These are phyloP conservation scores for Backusella sp. DNA, from an alignment of 192 early-diverging fungal species.

Conservation along the genomic window DNA sequence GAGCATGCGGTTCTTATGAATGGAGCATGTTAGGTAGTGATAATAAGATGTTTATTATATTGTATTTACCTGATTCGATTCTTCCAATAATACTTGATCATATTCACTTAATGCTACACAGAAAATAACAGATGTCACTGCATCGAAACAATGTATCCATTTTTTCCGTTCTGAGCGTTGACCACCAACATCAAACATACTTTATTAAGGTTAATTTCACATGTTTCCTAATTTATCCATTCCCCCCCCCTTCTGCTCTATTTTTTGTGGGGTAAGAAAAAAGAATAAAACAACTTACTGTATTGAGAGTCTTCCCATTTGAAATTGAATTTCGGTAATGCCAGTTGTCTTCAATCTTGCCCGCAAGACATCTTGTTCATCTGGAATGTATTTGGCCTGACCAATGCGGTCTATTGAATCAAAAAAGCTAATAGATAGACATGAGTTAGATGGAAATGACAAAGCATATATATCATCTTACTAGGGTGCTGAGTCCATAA, in stretches of 20 bases:
- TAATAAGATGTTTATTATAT: not conserved
- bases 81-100: constrained; percentile 82
- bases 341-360: constrained; percentile 97
- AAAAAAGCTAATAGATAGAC: constrained; percentile 74
- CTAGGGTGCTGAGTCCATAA: constrained; percentile 82
- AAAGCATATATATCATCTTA: constrained; percentile 12
- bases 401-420: constrained; percentile 87
- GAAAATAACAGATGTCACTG: constrained; percentile 84
- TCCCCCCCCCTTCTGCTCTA: no score
- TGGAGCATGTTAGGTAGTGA: constrained; percentile 2
- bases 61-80: constrained; percentile 42
- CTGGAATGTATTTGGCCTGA: constrained; percentile 82
- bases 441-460: no score
- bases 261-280: not conserved
- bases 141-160: constrained; percentile 77
- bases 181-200: constrained; percentile 78
- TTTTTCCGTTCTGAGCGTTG: constrained; percentile 71
- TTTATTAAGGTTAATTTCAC: constrained; percentile 17
- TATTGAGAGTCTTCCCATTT: constrained; percentile 87
- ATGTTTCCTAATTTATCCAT: not conserved
- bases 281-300: constrained; percentile 52
- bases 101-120: constrained; percentile 84
- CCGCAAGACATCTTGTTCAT: constrained; percentile 92
- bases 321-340: constrained; percentile 94
- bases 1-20: constrained; percentile 76